phyloP scores from a whole-genome alignment of 129 eudicot genomes.

The Mikania micrantha region DNA sequence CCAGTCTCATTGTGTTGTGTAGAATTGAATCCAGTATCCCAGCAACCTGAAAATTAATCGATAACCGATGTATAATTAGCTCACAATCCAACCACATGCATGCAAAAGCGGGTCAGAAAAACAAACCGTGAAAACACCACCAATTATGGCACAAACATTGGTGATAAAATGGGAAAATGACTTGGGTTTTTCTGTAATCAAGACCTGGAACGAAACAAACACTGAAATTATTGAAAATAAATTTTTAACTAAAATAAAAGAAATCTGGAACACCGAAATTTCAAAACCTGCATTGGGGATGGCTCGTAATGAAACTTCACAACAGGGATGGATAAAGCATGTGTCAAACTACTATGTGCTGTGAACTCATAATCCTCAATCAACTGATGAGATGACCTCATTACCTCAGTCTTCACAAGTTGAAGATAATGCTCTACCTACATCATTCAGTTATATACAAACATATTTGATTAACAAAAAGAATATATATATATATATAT shows the following conservation, averaged over 20 bases:
- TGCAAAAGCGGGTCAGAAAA: neutral
- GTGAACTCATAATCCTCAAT: constrained; percentile 89
- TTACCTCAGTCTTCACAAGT: constrained; percentile 87
- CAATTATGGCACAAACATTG: constrained; percentile 90
- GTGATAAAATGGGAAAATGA: constrained; percentile 86
- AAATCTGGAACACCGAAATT: neutral
- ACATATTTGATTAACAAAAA: neutral
- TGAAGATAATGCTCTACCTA: constrained; percentile 96
- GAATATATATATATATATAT: too few relatives aligned
- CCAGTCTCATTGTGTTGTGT: constrained; percentile 69
- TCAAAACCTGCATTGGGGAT: constrained; percentile 89
- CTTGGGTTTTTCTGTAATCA: constrained; percentile 58
- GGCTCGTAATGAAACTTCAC: constrained; percentile 82
- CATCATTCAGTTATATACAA: constrained; percentile 8
- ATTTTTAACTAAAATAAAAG: neutral
- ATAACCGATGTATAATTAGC: neutral
- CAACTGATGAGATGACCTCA: constrained; percentile 54
- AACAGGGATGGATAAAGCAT: constrained; percentile 63
- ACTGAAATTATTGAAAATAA: neutral
- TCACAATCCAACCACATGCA: neutral
- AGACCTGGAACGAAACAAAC: constrained; percentile 39
- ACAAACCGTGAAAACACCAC: constrained; percentile 95
- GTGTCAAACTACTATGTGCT: constrained; percentile 86
- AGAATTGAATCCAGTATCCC: constrained; percentile 89
- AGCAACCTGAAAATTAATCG: constrained; percentile 61